Percentiles rank a stretch among this genome's conserved stretches.
Conservation (phyloP, 352 stramenopile genomes). For the Phytophthora parvispora region DNA sequence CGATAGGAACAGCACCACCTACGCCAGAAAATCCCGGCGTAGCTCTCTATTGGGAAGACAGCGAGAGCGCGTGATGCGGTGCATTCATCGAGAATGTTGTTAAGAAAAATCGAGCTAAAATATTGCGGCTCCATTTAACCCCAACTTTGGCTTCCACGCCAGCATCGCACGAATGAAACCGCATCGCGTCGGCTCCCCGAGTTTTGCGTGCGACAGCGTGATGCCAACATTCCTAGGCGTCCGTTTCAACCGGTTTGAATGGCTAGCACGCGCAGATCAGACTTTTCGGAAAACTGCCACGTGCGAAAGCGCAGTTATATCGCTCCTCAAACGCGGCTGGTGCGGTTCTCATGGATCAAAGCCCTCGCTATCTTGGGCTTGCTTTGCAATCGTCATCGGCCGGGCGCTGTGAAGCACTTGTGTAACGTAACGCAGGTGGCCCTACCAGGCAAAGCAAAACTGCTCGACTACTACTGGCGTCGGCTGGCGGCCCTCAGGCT, state of each 20-base stretch:
- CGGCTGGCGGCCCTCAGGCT: too few species aligned
- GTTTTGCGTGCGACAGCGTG: slow-evolving; percentile 21
- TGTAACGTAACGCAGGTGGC: slow-evolving; percentile 11
- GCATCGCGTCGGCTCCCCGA: slow-evolving; percentile 7
- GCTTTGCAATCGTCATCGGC: slow-evolving; percentile 25
- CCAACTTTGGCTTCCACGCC: neutral
- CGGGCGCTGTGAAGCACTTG: neutral
- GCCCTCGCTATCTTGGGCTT: slow-evolving; percentile 9
- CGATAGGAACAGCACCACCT: neutral
- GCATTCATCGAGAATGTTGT: neutral
- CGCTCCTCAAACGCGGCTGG: slow-evolving; percentile 3
- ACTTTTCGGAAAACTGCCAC: slow-evolving; percentile 5
- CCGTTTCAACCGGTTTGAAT: slow-evolving; percentile 14
- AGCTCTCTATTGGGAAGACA: neutral
- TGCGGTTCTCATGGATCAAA: slow-evolving; percentile 2
- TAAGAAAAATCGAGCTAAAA: neutral
- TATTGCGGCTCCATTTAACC: neutral
- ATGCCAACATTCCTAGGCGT: slow-evolving; percentile 5
- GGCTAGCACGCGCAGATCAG: neutral
- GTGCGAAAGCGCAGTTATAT: slow-evolving; percentile 14
- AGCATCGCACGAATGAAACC: slow-evolving; percentile 22
- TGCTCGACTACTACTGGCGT: neutral
- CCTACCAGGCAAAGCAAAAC: slow-evolving; percentile 26
- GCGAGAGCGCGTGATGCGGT: neutral
- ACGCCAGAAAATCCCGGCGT: slow-evolving; percentile 13